A percentile compares a stretch with the other conserved stretches of the same genome.
Evolutionary conservation across 129 eudicot genomes (phyloP).

Genomic region (Helianthus annuus): DNA sequence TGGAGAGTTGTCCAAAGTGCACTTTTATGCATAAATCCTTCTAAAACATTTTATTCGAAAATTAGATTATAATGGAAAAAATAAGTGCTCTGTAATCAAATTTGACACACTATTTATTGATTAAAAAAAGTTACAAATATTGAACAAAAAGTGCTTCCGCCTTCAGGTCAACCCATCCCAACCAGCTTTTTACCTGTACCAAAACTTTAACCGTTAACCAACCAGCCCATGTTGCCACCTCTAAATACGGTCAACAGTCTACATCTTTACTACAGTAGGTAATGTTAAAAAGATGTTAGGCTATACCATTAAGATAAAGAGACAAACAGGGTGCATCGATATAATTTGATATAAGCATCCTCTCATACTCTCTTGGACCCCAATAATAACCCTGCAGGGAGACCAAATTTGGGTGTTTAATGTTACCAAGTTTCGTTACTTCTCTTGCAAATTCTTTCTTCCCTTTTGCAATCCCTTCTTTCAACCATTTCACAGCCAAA

Average conservation of each 20-base stretch:
- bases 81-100: not conserved
- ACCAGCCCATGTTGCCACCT: not conserved
- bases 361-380: constrained; percentile 87
- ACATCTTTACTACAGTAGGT: not conserved
- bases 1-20: not conserved
- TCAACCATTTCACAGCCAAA: constrained; percentile 75
- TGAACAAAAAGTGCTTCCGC: not conserved
- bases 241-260: not conserved
- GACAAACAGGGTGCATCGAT: constrained; percentile 74
- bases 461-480: constrained; percentile 88
- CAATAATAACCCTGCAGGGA: constrained; percentile 78
- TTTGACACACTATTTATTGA: not conserved
- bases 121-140: not conserved
- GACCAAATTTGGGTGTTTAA: constrained; percentile 70
- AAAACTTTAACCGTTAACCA: constrained; percentile 1
- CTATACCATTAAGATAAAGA: constrained; percentile 70
- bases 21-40: not conserved
- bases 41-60: not conserved
- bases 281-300: not conserved
- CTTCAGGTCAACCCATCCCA: not conserved
- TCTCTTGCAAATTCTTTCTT: constrained; percentile 79
- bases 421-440: constrained; percentile 66
- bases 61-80: not conserved
- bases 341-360: constrained; percentile 69
- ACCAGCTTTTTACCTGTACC: not conserved